Base-by-base conservation (phyloP, 306 rosid species). In the Prunus mira region DNA sequence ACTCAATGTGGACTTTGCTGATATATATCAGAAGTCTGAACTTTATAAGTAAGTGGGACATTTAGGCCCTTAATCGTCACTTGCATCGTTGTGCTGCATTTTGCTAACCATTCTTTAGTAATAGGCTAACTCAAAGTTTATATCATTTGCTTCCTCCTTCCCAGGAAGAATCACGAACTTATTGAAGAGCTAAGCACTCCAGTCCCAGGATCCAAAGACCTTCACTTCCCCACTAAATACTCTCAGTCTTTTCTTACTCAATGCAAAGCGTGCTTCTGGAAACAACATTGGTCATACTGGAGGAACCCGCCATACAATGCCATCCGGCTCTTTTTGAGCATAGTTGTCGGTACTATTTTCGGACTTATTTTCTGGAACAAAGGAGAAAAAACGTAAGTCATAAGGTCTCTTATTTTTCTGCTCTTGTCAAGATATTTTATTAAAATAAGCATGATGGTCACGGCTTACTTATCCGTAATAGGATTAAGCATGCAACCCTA, bases 311-410 rank as follows among this genome's bases (percentile, higher is more conserved):
- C 62, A 32, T 72, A 72, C 73, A 79, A 72, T 0, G 77, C 43
- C 13, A 76, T 79, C 14, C 51, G 73, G 67, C 55, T 79, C 67
- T 43, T 80, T 71, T 41, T 69, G 80, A 74, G 67, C 12, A 0
- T 25, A 8, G 63, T 80, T 22, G 71, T 80, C 6, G 83, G 83
- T 7, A 11, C 24, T 6, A 1, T 80, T 58, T 80, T 80, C 22
- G 72, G 83, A 43, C 72, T 80, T 60, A 74, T 80, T 47, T 80
- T 80, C 30, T 80, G 83, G 79, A 69, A 74, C 65, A 80, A 80
- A 74, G 83, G 79, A 49, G 57, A 50, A 4, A 55, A 80, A 68
- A 74, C 71, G 83, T 80, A 74, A 24, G 72, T 27, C 61, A 7
- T 22, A 20, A 20, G 12, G 15, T 38, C 14, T 43, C 28, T 56